Evolutionary conservation across 495 filamentous ascomycete species (phyloP).

Genomic region (Viridothelium virens): DNA sequence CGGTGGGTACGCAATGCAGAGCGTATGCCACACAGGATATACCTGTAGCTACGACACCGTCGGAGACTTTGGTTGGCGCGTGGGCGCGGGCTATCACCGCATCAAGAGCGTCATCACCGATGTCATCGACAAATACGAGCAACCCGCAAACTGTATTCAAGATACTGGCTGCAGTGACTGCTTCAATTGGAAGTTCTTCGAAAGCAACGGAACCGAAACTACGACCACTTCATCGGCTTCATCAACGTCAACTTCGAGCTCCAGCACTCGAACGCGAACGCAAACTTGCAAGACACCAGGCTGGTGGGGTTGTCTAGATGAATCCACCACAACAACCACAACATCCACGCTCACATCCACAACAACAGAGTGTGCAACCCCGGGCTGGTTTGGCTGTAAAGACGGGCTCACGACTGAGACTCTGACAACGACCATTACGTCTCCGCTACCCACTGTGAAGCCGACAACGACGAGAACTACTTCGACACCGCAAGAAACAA

Average conservation of each 20-base stretch:
- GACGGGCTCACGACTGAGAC: conserved; percentile 31
- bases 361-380: conserved; percentile 26
- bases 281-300: conserved; percentile 84
- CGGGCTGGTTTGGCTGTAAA: conserved; percentile 41
- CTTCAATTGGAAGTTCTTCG: conserved; percentile 86
- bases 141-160: conserved; percentile 65
- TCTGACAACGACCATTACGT: conserved; percentile 11
- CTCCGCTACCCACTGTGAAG: neutral
- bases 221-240: conserved; percentile 52
- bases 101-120: conserved; percentile 78
- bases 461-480: conserved; percentile 40
- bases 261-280: conserved; percentile 57
- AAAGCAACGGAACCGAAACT: conserved; percentile 74
- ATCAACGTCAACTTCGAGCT: conserved; percentile 38
- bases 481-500: conserved; percentile 53
- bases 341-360: conserved; percentile 42
- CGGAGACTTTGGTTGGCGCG: conserved; percentile 78
- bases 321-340: conserved; percentile 41
- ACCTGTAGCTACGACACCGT: conserved; percentile 91
- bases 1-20: conserved; percentile 91
- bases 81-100: conserved; percentile 75
- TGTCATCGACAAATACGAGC: conserved; percentile 73
- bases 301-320: conserved; percentile 67
- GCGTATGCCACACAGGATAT: conserved; percentile 76
- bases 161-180: conserved; percentile 80